Conservation (phyloP, 2,329 filamentous ascomycete species). For the Aureobasidium pullulans region DNA sequence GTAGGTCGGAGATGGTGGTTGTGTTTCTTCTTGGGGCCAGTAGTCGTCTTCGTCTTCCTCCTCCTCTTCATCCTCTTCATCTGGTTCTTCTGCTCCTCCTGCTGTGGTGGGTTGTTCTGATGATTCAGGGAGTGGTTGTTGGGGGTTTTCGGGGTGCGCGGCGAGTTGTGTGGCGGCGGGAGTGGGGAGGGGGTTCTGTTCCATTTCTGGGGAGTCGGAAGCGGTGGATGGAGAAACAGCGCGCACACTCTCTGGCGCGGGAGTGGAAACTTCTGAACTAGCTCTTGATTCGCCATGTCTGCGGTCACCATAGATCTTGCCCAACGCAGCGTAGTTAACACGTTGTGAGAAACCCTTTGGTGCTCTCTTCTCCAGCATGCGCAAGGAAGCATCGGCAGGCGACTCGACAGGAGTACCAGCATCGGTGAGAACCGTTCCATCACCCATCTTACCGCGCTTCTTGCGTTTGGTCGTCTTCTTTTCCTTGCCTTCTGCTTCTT, state of each 20-base stretch:
- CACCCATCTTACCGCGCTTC: conserved; percentile 34
- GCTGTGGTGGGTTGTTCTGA: background rate
- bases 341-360: conserved; percentile 34
- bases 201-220: background rate
- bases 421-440: conserved; percentile 32
- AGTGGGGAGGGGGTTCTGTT: background rate
- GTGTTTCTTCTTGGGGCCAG: background rate
- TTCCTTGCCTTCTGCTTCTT: conserved; percentile 41
- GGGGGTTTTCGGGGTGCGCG: background rate
- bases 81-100: conserved; percentile 9
- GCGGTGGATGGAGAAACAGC: background rate
- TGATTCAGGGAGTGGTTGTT: background rate
- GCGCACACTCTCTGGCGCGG: conserved; percentile 1
- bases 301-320: conserved; percentile 29
- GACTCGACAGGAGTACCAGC: conserved; percentile 31
- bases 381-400: conserved; percentile 37
- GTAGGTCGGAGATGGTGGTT: background rate
- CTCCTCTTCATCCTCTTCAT: conserved; percentile 6
- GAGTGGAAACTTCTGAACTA: conserved; percentile 11
- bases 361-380: conserved; percentile 40
- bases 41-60: conserved; percentile 18
- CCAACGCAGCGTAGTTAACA: conserved; percentile 41
- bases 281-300: conserved; percentile 12
- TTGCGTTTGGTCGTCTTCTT: conserved; percentile 35
- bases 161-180: background rate